Conservation (phyloP, 495 filamentous ascomycete species). For the Penicillium alfredii region DNA sequence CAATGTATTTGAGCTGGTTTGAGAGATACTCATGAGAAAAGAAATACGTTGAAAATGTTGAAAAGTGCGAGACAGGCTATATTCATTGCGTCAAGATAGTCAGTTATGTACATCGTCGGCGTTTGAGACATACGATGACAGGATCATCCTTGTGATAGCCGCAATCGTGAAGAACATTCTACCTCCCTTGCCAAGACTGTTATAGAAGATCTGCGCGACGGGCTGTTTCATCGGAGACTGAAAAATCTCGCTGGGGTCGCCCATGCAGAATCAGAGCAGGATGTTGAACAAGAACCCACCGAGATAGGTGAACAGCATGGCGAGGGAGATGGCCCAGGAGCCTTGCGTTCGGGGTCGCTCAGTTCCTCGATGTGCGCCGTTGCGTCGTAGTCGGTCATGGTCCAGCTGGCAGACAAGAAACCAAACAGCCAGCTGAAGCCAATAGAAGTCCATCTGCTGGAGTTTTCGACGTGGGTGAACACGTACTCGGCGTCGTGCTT, state of each 20-base stretch:
- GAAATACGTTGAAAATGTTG: not conserved
- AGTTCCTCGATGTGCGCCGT: constrained; percentile 62
- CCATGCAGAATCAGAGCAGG: constrained; percentile 57
- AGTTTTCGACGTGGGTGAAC: constrained; percentile 55
- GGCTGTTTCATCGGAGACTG: constrained; percentile 47
- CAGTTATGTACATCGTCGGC: not conserved
- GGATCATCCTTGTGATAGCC: constrained; percentile 36
- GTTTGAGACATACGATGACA: not conserved
- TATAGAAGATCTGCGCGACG: constrained; percentile 60
- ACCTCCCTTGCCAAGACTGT: constrained; percentile 51
- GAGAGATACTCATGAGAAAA: too few species aligned
- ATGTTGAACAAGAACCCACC: constrained; percentile 59
- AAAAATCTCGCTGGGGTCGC: constrained; percentile 42
- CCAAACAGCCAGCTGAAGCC: constrained; percentile 68
- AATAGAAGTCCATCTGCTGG: constrained; percentile 55
- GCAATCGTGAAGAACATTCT: constrained; percentile 56
- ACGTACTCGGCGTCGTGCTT: constrained; percentile 56
- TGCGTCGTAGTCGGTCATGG: constrained; percentile 54
- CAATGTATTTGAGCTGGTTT: too few species aligned
- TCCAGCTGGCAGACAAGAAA: constrained; percentile 64
- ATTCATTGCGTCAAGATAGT: not conserved
- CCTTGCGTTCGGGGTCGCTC: constrained; percentile 52
- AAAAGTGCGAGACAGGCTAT: not conserved
- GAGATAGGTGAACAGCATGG: constrained; percentile 56
- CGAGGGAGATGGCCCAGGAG: constrained; percentile 54